Conservation (phyloP, 805 yeast species). For the Ogataea wickerhamii region DNA sequence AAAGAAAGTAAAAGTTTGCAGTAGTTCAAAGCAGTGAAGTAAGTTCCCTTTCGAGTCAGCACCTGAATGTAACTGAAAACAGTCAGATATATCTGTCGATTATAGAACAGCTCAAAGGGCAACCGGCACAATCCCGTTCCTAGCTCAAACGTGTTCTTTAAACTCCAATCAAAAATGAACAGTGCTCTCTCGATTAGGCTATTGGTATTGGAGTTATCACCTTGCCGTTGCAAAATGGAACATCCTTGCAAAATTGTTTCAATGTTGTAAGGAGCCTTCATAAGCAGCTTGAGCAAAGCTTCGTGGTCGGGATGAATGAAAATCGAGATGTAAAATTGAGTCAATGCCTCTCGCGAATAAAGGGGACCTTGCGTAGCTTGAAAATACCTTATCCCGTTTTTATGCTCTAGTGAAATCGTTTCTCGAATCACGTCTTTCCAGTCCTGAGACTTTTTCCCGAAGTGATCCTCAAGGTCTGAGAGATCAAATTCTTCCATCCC, state of each 20-base stretch:
- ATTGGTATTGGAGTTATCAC: slow-evolving; percentile 67
- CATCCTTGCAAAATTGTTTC: slow-evolving; percentile 80
- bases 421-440: slow-evolving; percentile 49
- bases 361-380: slow-evolving; percentile 39
- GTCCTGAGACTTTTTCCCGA: slow-evolving; percentile 33
- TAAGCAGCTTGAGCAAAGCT: slow-evolving; percentile 54
- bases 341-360: slow-evolving; percentile 35
- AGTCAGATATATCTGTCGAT: slow-evolving; percentile 73
- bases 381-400: slow-evolving; percentile 53
- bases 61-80: slow-evolving; percentile 68
- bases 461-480: slow-evolving; percentile 38
- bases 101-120: slow-evolving; percentile 72
- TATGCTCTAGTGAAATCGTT: slow-evolving; percentile 35
- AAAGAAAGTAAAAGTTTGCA: slow-evolving; percentile 67
- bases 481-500: slow-evolving; percentile 51
- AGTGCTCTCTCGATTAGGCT: slow-evolving; percentile 74
- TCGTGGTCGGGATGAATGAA: slow-evolving; percentile 80
- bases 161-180: slow-evolving; percentile 73
- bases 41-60: slow-evolving; percentile 74
- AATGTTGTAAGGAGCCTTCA: slow-evolving; percentile 66
- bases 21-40: slow-evolving; percentile 71
- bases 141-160: slow-evolving; percentile 57
- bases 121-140: slow-evolving; percentile 58
- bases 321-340: slow-evolving; percentile 53
- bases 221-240: slow-evolving; percentile 68